These are phyloP conservation scores for Aspergillus hiratsukae DNA, from an alignment of 2,329 filamentous ascomycete genomes.

Conservation along the genomic window DNA sequence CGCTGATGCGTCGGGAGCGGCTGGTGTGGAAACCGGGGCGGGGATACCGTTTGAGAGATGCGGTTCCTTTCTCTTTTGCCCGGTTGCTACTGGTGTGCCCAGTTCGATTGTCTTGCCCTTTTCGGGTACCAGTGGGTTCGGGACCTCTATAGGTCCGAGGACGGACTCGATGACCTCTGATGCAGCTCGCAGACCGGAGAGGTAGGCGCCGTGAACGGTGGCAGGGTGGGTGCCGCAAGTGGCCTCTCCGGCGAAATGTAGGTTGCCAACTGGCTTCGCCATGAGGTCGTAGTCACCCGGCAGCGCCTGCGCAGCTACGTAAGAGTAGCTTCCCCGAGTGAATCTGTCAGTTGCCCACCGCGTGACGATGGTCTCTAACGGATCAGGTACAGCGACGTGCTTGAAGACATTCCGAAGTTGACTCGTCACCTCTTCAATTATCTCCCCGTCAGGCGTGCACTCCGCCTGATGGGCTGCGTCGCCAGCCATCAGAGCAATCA, in stretches of 20 bases:
- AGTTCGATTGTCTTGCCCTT: conserved; percentile 42
- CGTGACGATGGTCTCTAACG: conserved; percentile 82
- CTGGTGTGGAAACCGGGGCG: neutral
- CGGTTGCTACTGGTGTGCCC: conserved; percentile 17
- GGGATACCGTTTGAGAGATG: conserved; percentile 3
- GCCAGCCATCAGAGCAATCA: conserved; percentile 92
- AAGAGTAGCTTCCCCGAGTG: conserved; percentile 92
- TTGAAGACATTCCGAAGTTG: conserved; percentile 74
- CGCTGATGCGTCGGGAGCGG: neutral
- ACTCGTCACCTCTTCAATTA: conserved; percentile 74
- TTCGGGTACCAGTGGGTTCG: conserved; percentile 67
- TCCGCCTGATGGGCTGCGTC: conserved; percentile 90
- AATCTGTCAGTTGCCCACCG: conserved; percentile 89
- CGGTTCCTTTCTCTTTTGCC: conserved; percentile 22
- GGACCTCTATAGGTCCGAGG: conserved; percentile 74
- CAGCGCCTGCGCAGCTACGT: conserved; percentile 75
- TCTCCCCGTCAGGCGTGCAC: conserved; percentile 64
- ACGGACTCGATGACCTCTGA: conserved; percentile 77
- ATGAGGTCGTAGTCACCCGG: conserved; percentile 90
- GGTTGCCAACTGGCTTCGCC: conserved; percentile 75
- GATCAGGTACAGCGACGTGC: conserved; percentile 61
- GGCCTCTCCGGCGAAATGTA: conserved; percentile 94
- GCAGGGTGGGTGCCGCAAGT: conserved; percentile 94
- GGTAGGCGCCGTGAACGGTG: conserved; percentile 92
- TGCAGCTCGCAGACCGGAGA: conserved; percentile 86